Base-by-base conservation (phyloP, 305 asterid genomes). In the Ajuga reptans region DNA sequence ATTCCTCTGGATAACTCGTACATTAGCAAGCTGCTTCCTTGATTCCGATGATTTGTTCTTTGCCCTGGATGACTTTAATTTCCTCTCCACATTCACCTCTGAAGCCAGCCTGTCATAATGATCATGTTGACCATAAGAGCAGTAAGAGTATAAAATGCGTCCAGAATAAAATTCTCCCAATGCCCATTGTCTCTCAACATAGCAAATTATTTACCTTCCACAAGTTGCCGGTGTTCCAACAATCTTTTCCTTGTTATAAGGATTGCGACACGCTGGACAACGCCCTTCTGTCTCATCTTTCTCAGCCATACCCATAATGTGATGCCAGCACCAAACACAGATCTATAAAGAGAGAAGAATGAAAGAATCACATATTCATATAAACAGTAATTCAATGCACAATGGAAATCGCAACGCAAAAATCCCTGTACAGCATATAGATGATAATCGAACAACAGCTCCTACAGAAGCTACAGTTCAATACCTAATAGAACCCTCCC, bases 301-400 rank as follows among this genome's bases (percentile, higher is more conserved):
- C 88, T 91, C 99, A 75, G 99, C 99, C 97, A 93, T 90, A 56
- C 86, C 96, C 94, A 93, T 89, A 59, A 93, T 86, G 72, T 93
- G 99, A 80, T 93, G 95, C 99, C 99, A 93, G 77, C 99, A 93
- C 99, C 97, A 93, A 59, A 93, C 89, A 77, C 99, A 93, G 51
- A 93, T 86, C 99, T 93, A 85, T 57, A 59, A 15, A 65, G 33
- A 49, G 15, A 16, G 73, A 15, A 65, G 33, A 49, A 12, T 16
- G 73, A 63, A 36, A 68, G 15, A 36, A 66, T 58, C 39, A 55
- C 29, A 71, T 41, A 36, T 31, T 41, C 33, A 15, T 4, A 47
- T 17, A 46, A 34, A 56, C 51, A 37, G 9, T 68, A 77, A 3
- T 54, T 69, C 21, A 50, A 29, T 34, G 21, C 4, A 54, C 52